These are phyloP conservation scores for Acacia pycnantha DNA, from an alignment of 331 rosid species.

Conservation along the genomic window DNA sequence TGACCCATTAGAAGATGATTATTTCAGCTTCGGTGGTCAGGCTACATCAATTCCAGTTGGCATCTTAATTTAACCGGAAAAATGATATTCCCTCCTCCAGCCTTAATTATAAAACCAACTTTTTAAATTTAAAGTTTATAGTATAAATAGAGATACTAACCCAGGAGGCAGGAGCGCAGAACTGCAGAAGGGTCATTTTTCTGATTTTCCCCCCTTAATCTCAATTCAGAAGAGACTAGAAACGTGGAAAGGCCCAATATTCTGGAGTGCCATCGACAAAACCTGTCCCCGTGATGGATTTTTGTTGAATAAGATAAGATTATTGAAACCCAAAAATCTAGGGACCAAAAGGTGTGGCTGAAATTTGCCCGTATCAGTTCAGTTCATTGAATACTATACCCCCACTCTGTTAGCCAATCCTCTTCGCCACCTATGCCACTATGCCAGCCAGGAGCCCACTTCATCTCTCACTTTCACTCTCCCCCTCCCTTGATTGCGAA, in stretches of 20 bases:
- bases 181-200: too few relatives aligned
- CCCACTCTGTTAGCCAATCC: conserved; percentile 41
- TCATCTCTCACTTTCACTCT: conserved; percentile 6
- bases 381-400: conserved; percentile 32
- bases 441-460: background rate
- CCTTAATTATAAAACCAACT: too few relatives aligned
- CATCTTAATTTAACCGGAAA: too few relatives aligned
- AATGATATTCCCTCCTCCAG: too few relatives aligned
- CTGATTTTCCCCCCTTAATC: too few relatives aligned
- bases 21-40: too few relatives aligned
- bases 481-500: conserved; percentile 37
- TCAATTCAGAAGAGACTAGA: background rate
- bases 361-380: conserved; percentile 45
- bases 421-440: conserved; percentile 20
- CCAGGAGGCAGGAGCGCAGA: too few relatives aligned
- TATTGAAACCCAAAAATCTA: conserved; percentile 36
- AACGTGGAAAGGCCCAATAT: background rate
- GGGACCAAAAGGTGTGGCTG: conserved; percentile 61
- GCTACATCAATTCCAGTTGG: too few relatives aligned
- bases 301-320: conserved; percentile 23
- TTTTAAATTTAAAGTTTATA: too few relatives aligned
- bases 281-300: background rate
- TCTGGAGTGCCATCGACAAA: background rate
- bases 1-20: too few relatives aligned
- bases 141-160: too few relatives aligned